Evolutionary conservation across 768 basidiomycete genomes (phyloP), one percentile per base, ranked within the genome.

Genomic region (Paxillus involutus): DNA sequence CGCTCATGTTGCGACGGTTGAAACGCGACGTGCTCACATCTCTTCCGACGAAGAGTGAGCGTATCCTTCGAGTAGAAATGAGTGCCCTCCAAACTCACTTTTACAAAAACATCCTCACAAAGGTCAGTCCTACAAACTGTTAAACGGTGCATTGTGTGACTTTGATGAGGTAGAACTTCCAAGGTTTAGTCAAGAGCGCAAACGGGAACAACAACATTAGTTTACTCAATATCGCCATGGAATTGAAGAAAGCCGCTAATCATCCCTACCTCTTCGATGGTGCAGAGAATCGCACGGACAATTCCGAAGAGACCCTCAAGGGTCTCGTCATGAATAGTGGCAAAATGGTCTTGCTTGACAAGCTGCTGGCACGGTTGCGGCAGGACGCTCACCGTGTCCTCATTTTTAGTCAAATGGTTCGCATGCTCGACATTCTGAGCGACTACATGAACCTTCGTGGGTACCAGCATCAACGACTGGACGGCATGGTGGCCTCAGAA

Each of bases 351-450:
- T 76, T 99, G 32, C 86, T 99, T 51, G 97, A 99, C 76, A 99
- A 99, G 71, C 83, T 99, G 14, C 84, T 98, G n/a, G 81, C 79
- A 21, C 86, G 92, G 16, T 81, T 98, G 47, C 89, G 89, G 63
- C 85, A 83, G 60, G 96, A 98, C 68, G 91, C 91, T 3, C 97
- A 98, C 65, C 90, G 97, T 47, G 97, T 99, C 26, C 81, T 99
- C 62, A 98, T 99, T 63, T 99, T 99, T 79, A 97, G 94, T 64
- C 94, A 98, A 73, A 99, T 99, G 97, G 95, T 98, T 55, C 86
- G 97, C 55, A 92, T 98, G 85, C 80, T 99, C 43, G 97, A 99
- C 73, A 98, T 99, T 69, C 83, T 99, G 63, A 95, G 91, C 59
- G 97, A 99, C 72, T 98, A 98, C 73, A 94, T 98, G 88, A 74